phyloP scores from a whole-genome alignment of 805 yeast genomes.

The Kodamaea leandrae region DNA sequence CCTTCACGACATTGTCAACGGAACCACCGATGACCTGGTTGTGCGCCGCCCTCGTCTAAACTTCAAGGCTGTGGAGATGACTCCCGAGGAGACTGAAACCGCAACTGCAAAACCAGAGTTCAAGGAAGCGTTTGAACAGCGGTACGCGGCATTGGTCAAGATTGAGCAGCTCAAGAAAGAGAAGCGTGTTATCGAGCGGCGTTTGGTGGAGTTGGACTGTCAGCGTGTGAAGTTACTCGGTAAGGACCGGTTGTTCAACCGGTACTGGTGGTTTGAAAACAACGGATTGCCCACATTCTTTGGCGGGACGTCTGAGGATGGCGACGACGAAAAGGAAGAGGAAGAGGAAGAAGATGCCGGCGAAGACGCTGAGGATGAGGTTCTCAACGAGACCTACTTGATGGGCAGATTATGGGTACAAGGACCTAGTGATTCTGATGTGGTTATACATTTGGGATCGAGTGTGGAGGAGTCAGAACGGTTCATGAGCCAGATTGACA shows the following conservation, averaged over 20 bases:
- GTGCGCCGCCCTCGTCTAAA: conserved; percentile 12
- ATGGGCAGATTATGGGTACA: conserved; percentile 90
- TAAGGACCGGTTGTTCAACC: conserved; percentile 75
- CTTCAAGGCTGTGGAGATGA: conserved; percentile 33
- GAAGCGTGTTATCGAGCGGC: conserved; percentile 55
- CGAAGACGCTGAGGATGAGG: conserved; percentile 46
- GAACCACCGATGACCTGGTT: conserved; percentile 7
- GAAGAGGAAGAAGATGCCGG: conserved; percentile 21
- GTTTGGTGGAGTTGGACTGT: conserved; percentile 66
- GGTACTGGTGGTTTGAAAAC: conserved; percentile 94
- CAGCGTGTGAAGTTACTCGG: conserved; percentile 79
- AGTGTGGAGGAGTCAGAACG: conserved; percentile 11
- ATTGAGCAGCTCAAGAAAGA: conserved; percentile 48
- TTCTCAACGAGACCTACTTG: conserved; percentile 55
- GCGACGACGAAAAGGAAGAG: conserved; percentile 33
- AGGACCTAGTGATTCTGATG: conserved; percentile 67
- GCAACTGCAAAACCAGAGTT: conserved; percentile 44
- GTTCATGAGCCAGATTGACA: neutral
- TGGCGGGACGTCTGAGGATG: conserved; percentile 37
- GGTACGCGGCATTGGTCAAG: conserved; percentile 39
- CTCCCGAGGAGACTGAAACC: conserved; percentile 36
- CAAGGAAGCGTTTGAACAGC: conserved; percentile 40
- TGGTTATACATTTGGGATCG: conserved; percentile 21
- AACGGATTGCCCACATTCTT: conserved; percentile 69
- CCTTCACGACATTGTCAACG: neutral